Evolutionary conservation across 2,329 filamentous ascomycete species (phyloP), one percentile per base, ranked within the genome.

Genomic region (Cyanodermella asteris): DNA sequence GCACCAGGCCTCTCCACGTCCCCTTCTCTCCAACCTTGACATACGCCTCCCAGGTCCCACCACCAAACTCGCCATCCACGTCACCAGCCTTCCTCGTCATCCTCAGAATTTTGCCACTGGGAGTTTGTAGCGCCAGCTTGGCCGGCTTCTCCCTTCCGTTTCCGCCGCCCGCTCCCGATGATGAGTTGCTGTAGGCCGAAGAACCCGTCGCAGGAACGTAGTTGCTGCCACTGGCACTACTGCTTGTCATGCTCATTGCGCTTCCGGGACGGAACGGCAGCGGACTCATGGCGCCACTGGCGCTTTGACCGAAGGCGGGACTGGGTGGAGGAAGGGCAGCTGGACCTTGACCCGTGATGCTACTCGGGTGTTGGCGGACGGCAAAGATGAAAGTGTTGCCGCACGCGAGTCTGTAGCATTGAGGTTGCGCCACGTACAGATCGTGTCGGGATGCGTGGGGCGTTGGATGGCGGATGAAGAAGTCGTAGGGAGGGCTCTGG

Each of bases 341-440:
- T 15, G 45, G 42, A 15, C 49, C 39, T 18, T 49, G 42, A 20
- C 44, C 41, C 3, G 49, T 49, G 1, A 62, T 49, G 1, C 61
- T 63, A 1, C 78, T 73, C 1, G 82, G 77, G 43, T 97, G 82
- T 43, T 97, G 87, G 22, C 87, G 76, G 31, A 97, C 75, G 26
- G 76, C 76, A 47, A 97, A 97, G 15, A 97, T 84, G 43, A 93
- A 97, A 0, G 87, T 97, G 45, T 97, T 94, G 55, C 94, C 93
- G 28, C 91, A 59, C 2, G 80, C 82, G 15, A 97, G 58, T 14
- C 72, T 68, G 35, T 73, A 64, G 45, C 87, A 97, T 47, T 97
- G 90, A 2, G 90, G 87, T 43, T 94, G 87, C 22, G 82, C 77
- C 34, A 97, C 77, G 47, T 97, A 97, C 30, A 97, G 71, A 44